A percentile compares a stretch with the other conserved stretches of the same genome.
phyloP scores from a whole-genome alignment of 148 eudicot species.

The Vaccinium myrtillus region DNA sequence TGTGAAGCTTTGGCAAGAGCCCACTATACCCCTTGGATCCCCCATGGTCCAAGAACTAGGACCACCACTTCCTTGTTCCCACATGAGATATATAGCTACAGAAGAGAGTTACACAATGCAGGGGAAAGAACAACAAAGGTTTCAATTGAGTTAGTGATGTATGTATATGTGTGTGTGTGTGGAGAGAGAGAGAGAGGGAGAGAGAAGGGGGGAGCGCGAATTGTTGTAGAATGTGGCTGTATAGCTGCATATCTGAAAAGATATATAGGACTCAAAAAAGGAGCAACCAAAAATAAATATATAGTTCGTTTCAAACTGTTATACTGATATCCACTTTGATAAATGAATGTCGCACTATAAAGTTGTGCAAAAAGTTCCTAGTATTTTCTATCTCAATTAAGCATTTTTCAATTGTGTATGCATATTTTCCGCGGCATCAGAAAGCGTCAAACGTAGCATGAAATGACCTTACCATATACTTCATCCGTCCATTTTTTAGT shows the following conservation, averaged over 20 bases:
- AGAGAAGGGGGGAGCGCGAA: too few relatives aligned
- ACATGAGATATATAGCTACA: not conserved
- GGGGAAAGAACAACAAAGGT: not conserved
- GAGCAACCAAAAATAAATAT: not conserved
- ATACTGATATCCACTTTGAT: not conserved
- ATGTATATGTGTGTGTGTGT: not conserved
- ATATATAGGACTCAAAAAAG: not conserved
- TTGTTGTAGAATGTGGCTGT: not conserved
- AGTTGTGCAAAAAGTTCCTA: not conserved
- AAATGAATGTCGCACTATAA: not conserved
- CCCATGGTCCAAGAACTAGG: constrained; percentile 1
- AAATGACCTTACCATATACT: not conserved
- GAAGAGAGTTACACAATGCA: not conserved
- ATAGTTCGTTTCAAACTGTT: not conserved
- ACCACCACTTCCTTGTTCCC: constrained; percentile 10
- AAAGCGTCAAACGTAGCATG: not conserved
- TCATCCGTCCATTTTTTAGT: not conserved
- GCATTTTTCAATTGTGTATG: not conserved
- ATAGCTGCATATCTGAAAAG: not conserved
- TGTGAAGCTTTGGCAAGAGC: not conserved
- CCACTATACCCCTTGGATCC: not conserved
- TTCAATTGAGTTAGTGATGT: not conserved
- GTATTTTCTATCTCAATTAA: not conserved
- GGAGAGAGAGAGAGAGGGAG: not conserved
- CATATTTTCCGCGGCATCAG: not conserved